Evolutionary conservation across 108 stramenopile genomes (phyloP), one percentile per base, ranked within the genome.

Genomic region (Mediolabrus comicus): DNA sequence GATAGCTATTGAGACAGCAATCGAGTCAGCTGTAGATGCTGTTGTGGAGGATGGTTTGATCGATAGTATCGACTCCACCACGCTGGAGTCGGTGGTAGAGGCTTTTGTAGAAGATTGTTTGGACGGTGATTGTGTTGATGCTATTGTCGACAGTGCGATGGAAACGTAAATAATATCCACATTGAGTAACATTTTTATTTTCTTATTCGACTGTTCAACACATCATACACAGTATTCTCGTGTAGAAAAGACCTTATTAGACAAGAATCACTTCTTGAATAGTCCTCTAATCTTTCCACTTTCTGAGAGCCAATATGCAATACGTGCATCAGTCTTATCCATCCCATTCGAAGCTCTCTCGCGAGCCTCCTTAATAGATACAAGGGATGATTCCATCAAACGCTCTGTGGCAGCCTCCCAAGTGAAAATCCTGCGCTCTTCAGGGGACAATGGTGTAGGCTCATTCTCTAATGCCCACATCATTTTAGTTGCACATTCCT

Each of bases 361-460:
- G 9, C 79, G 41, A 29, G 86, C 87, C 69, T 90, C 81, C 11
- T 59, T 68, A 17, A 77, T 62, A 25, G 88, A 81, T 35, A 93
- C 77, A 10, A 54, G 34, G 2, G 85, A 76, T 14, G 92, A 79
- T 12, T 84, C 69, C 43, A 83, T 84, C 22, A 97, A 68, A 0
- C 97, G 90, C 13, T 91, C 86, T n/a, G 91, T 97, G 1, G 97
- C 97, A 52, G 94, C 97, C 71, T 94, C 92, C 97, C 97, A 98
- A 1, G 94, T 89, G 32, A 98, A 76, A 25, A 71, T 69, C 26
- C 74, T 58, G 14, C 75, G 65, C 24, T 87, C 80, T 51, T 87
- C 86, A 35, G 74, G 75, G 10, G 91, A 83, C 51, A 98, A 63
- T 24, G 92, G 92, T n/a, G 75, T 31, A 13, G 97, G 97, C 22